Base-by-base conservation (phyloP, 768 basidiomycete genomes). In the Gloeostereum incarnatum region DNA sequence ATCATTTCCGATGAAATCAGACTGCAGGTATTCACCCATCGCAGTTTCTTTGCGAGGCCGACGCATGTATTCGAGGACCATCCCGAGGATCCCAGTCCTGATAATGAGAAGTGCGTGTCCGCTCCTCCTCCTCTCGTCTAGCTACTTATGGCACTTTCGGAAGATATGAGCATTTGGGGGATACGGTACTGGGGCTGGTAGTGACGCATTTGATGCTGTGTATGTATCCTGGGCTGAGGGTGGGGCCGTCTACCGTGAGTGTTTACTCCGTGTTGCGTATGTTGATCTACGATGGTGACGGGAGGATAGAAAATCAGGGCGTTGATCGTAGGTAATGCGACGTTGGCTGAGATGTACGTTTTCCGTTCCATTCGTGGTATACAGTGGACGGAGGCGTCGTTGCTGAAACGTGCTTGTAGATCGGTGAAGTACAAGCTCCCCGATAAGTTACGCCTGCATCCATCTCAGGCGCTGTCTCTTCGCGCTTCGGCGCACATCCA, bases 111-210 rank as follows among this genome's bases (percentile, higher is more conserved):
- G 86, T 85, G 39, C 48, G 66, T 54, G 4, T 20, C 16, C 14
- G 8, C 30, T 24, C 40, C 36, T n/a, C n/a, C n/a, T n/a, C n/a
- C n/a, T n/a, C 20, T 39, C 31, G 10, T n/a, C 7, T 27, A 11
- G 14, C 26, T 23, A 38, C 31, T 24, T 41, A 39, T 27, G 40
- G 24, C 26, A 14, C 24, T 35, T 33, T 40, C 11, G 41, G 27
- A 18, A 88, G 85, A 51, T 71, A 73, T 36, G 86, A 89, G 52
- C 81, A 86, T 56, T 58, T 87, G 2, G 86, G 86, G 0, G 86
- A 89, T 53, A 63, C 75, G 4, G 83, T 89, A 23, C 65, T 89
- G 1, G 73, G 74, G 17, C 56, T 88, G 16, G 60, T 75, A 20
- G 76, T 87, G 23, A 88, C 86, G 0, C 58, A 54, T 36, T 65